Conservation (phyloP, 305 asterid species). For the Plantago rigida region DNA sequence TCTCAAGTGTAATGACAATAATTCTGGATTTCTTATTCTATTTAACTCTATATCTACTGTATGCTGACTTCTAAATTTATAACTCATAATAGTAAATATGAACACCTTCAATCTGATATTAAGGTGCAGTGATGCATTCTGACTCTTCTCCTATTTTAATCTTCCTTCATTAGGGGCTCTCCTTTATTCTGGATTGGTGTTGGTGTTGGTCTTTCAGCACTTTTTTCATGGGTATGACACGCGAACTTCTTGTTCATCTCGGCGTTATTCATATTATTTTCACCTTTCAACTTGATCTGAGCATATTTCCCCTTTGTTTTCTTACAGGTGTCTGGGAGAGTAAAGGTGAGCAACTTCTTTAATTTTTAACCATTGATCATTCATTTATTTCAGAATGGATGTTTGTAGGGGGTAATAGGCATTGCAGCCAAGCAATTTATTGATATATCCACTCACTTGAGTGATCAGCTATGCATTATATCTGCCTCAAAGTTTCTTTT, state of each 20-base stretch:
- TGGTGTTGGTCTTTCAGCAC: constrained; percentile 87
- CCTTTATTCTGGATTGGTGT: constrained; percentile 96
- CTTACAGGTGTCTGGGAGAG: constrained; percentile 64
- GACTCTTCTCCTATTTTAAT: not conserved
- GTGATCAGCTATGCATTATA: not conserved
- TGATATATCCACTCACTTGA: not conserved
- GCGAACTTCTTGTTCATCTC: constrained; percentile 12
- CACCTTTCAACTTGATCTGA: constrained; percentile 22
- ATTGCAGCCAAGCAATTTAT: not conserved
- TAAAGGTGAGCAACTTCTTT: constrained; percentile 50
- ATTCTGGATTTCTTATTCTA: constrained; percentile 10
- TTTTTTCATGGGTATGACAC: constrained; percentile 73
- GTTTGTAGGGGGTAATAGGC: not conserved
- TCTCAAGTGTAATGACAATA: constrained; percentile 52
- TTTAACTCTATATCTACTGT: constrained; percentile 12
- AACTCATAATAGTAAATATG: not conserved
- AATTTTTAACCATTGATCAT: constrained; percentile 7
- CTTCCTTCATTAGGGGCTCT: constrained; percentile 50
- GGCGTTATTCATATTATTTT: not conserved
- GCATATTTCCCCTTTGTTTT: constrained; percentile 26
- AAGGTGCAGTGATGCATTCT: constrained; percentile 1
- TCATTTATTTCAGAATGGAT: not conserved
- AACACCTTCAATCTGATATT: too few relatives aligned
- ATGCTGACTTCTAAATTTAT: constrained; percentile 8
- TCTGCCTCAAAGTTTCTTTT: not conserved